Base-by-base conservation (phyloP, 768 basidiomycete species). In the Serendipita sp. region DNA sequence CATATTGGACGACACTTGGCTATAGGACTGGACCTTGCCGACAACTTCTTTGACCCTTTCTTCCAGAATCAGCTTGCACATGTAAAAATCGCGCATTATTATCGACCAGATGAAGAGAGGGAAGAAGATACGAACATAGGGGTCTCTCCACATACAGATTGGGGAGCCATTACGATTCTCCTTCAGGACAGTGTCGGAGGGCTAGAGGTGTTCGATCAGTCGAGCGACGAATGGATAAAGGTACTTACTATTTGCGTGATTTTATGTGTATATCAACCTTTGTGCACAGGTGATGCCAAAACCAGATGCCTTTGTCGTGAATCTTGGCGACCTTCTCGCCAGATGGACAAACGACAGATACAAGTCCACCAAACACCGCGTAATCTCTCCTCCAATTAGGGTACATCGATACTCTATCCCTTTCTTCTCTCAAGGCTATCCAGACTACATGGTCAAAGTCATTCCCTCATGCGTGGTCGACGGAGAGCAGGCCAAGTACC, bases 81-180 rank as follows among this genome's bases (percentile, higher is more conserved):
- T 60, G 34, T 60, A n/a, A 60, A 60, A 28, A 3, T 60, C 16
- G 56, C 56, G 0, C 56, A 60, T 35, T 60, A 60, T 37, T 60
- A 60, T n/a, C 56, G 56, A 28, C 56, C 56, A 37, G 28, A 60
- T 1, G 24, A 2, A 2, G 24, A 24, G 1, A n/a, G 32, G 10
- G 24, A 2, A 2, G 35, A 32, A 24, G 56, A 37, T n/a, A n/a
- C 24, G n/a, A 28, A 4, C 10, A 35, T 60, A 11, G 56, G 56
- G 1, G 56, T 60, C 11, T 24, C 56, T 30, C 28, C 56, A 24
- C 56, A 60, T 35, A 60, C 56, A 4, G 56, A 60, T 38, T 60
- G 56, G 56, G 56, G 56, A 5, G 56, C 56, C 28, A 60, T 60
- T 60, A 60, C 56, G 3, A 60, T 60, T 10, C 56, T 60, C 28